Evolutionary conservation across 208 protist species (phyloP).

Genomic region (Crithidia fasciculata): DNA sequence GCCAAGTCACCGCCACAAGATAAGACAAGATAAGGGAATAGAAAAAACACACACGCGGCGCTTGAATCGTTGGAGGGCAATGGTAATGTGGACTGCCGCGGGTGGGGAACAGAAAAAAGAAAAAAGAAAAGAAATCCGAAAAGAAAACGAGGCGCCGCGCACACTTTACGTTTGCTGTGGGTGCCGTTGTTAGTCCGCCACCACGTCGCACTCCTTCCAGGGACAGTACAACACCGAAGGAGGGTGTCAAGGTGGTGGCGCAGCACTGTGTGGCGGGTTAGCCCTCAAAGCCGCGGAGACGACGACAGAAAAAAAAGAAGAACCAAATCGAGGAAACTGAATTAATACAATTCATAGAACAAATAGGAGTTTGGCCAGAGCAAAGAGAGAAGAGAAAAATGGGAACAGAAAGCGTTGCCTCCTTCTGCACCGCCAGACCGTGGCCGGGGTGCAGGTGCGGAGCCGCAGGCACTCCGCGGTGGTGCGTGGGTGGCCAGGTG

Average conservation of each 20-base stretch:
- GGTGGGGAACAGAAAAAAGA: no score
- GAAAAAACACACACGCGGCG: no score
- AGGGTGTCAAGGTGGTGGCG: not conserved
- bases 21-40: no score
- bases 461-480: not conserved
- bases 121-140: no score
- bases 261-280: no score
- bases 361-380: not conserved
- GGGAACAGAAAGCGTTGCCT: no score
- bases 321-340: not conserved
- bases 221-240: not conserved
- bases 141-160: not conserved
- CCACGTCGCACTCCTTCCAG: not conserved
- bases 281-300: not conserved
- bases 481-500: slow-evolving; percentile 1
- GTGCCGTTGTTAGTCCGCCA: no score
- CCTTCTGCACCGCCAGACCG: no score
- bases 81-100: not conserved
- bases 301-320: not conserved
- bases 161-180: not conserved
- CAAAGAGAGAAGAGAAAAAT: no score
- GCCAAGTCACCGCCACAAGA: no score
- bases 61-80: not conserved
- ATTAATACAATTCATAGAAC: no score
- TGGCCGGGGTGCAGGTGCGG: no score